These are phyloP conservation scores for Crotalaria pallida DNA, from an alignment of 306 rosid species.

Conservation along the genomic window DNA sequence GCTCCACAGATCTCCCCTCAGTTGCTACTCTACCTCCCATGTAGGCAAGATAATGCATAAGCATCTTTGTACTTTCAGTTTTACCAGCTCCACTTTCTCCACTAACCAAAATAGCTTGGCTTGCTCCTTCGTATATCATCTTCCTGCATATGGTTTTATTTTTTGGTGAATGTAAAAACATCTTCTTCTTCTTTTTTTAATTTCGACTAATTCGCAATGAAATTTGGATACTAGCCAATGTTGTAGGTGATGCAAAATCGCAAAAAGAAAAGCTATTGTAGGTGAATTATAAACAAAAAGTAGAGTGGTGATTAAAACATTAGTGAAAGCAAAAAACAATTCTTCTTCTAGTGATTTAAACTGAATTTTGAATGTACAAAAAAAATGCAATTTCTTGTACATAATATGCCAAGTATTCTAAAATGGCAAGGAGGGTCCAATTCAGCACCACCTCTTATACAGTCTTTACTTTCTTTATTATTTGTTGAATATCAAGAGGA, in stretches of 20 bases:
- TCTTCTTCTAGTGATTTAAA: neutral
- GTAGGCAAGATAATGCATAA: constrained; percentile 89
- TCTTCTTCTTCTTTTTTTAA: constrained; percentile 4
- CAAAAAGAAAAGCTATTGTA: neutral
- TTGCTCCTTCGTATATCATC: constrained; percentile 71
- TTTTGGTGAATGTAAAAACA: neutral
- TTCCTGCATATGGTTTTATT: constrained; percentile 39
- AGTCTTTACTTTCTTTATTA: too few relatives aligned
- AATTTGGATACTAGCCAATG: neutral
- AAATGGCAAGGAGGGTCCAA: neutral
- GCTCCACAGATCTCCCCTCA: constrained; percentile 88
- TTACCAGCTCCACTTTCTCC: constrained; percentile 99
- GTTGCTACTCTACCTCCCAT: constrained; percentile 82
- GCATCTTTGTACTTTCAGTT: constrained; percentile 97
- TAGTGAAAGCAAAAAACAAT: neutral
- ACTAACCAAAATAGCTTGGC: constrained; percentile 94
- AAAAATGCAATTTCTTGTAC: too few relatives aligned
- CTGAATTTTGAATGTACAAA: neutral
- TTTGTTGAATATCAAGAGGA: too few relatives aligned
- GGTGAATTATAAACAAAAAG: neutral
- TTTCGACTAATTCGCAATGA: neutral
- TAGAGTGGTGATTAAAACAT: neutral
- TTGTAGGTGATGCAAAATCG: neutral
- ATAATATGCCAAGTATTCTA: neutral
- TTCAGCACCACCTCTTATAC: neutral